A percentile compares a stretch with the other conserved stretches of the same genome.
Conservation (phyloP, 2,329 filamentous ascomycete genomes). For the Fusarium scirpi region DNA sequence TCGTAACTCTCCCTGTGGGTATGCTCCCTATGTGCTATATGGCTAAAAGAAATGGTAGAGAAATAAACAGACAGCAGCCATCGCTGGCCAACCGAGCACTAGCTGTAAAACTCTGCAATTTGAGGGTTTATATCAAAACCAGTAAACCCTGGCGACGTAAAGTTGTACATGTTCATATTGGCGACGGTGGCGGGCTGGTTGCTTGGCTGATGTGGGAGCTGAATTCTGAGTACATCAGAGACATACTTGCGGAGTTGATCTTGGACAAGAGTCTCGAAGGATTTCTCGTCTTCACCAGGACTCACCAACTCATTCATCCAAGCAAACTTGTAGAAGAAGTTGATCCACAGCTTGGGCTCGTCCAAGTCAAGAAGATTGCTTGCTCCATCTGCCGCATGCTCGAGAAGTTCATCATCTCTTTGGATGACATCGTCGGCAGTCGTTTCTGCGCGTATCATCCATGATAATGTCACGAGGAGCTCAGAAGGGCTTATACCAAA, state of each 20-base stretch:
- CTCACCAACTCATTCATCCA: conserved; percentile 45
- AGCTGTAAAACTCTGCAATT: background rate
- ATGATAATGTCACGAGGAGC: conserved; percentile 43
- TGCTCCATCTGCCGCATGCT: conserved; percentile 20
- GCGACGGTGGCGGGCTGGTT: background rate
- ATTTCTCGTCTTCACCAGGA: conserved; percentile 31
- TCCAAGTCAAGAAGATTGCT: conserved; percentile 14
- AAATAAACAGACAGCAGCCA: background rate
- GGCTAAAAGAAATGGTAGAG: background rate
- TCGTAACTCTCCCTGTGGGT: background rate
- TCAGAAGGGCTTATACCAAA: conserved; percentile 44
- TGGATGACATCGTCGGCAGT: background rate
- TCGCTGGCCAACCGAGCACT: background rate
- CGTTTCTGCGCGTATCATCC: conserved; percentile 41
- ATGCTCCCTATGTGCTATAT: background rate
- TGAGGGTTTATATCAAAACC: conserved; percentile 14
- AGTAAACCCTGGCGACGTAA: conserved; percentile 7
- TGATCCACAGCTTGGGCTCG: conserved; percentile 35
- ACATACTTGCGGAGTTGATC: conserved; percentile 37
- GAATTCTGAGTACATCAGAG: conserved; percentile 28
- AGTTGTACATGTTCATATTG: conserved; percentile 3
- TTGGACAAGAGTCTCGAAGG: conserved; percentile 34
- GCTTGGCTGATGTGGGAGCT: conserved; percentile 32
- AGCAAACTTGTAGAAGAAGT: conserved; percentile 37
- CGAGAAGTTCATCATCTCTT: conserved; percentile 20